phyloP scores from a whole-genome alignment of 2,329 filamentous ascomycete species.

The Aurifilum marmelostoma region DNA sequence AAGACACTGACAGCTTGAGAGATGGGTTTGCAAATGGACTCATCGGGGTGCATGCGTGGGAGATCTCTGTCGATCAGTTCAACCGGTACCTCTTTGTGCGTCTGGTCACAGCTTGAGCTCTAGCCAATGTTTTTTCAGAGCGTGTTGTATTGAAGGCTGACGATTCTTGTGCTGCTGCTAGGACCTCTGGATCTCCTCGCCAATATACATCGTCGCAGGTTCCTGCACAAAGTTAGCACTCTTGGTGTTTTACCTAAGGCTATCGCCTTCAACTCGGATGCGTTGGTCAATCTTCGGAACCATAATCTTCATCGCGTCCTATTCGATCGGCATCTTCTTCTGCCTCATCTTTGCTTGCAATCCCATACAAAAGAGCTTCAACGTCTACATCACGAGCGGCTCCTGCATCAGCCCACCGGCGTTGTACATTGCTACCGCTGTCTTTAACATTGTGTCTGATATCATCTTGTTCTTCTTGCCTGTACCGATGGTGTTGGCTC shows the following conservation, averaged over 20 bases:
- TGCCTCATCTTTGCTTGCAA: constrained; percentile 43
- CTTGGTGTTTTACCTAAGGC: constrained; percentile 43
- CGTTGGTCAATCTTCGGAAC: constrained; percentile 37
- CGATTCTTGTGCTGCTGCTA: constrained; percentile 12
- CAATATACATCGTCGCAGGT: constrained; percentile 41
- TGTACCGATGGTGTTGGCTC: constrained; percentile 48
- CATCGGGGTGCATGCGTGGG: constrained; percentile 39
- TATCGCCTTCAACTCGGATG: constrained; percentile 42
- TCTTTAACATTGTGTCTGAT: constrained; percentile 52
- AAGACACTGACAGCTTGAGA: constrained; percentile 13
- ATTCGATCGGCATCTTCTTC: constrained; percentile 41
- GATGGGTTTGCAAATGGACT: constrained; percentile 36
- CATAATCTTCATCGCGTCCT: constrained; percentile 37
- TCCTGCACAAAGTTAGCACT: constrained; percentile 44
- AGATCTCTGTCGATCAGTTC: constrained; percentile 36
- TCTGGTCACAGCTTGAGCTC: not conserved
- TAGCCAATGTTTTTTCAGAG: not conserved
- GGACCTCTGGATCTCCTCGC: constrained; percentile 36
- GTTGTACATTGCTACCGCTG: constrained; percentile 53
- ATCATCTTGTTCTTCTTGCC: constrained; percentile 51
- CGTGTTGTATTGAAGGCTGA: not conserved
- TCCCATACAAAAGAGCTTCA: constrained; percentile 40
- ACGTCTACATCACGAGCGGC: constrained; percentile 37
- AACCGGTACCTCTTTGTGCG: constrained; percentile 35
- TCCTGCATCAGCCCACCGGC: constrained; percentile 50